These are phyloP conservation scores for Trifolium repens DNA, from an alignment of 306 rosid species.

Conservation along the genomic window DNA sequence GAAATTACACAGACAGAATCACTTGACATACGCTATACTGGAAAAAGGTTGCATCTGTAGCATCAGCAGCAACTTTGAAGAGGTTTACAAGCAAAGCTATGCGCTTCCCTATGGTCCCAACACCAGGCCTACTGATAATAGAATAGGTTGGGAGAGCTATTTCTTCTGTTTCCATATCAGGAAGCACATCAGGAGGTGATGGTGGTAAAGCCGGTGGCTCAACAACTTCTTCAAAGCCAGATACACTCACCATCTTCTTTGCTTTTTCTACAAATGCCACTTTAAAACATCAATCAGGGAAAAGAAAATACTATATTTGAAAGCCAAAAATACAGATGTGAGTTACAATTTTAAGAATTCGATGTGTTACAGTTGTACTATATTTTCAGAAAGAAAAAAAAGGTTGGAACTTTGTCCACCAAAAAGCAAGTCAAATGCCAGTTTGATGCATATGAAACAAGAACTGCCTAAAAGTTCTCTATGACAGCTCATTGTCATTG, in stretches of 20 bases:
- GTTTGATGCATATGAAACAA: slow-evolving; percentile 31
- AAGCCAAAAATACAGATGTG: slow-evolving; percentile 19
- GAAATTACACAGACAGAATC: slow-evolving; percentile 27
- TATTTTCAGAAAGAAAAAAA: slow-evolving; percentile 13
- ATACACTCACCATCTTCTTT: slow-evolving; percentile 48
- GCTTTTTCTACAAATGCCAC: slow-evolving; percentile 25
- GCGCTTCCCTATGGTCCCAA: slow-evolving; percentile 63
- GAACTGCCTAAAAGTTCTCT: slow-evolving; percentile 3
- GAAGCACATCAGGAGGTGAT: slow-evolving; percentile 39
- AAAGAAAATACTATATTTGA: slow-evolving; percentile 18
- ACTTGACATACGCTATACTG: slow-evolving; percentile 75
- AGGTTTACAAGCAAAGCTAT: slow-evolving; percentile 66
- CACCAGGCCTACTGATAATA: slow-evolving; percentile 58
- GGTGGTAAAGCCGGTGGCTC: slow-evolving; percentile 48
- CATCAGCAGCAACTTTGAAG: slow-evolving; percentile 62
- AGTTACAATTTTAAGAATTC: not conserved
- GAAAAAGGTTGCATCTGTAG: slow-evolving; percentile 73
- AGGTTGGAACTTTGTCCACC: slow-evolving; percentile 1
- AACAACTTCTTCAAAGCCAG: slow-evolving; percentile 42
- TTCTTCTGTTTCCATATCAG: slow-evolving; percentile 43
- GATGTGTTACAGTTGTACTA: not conserved
- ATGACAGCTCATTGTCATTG: not conserved
- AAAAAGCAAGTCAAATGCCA: slow-evolving; percentile 25
- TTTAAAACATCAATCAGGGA: slow-evolving; percentile 27
- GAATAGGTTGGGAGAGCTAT: slow-evolving; percentile 50